phyloP scores from a whole-genome alignment of 1,284 basidiomycete genomes.

The Fomes fomentarius region DNA sequence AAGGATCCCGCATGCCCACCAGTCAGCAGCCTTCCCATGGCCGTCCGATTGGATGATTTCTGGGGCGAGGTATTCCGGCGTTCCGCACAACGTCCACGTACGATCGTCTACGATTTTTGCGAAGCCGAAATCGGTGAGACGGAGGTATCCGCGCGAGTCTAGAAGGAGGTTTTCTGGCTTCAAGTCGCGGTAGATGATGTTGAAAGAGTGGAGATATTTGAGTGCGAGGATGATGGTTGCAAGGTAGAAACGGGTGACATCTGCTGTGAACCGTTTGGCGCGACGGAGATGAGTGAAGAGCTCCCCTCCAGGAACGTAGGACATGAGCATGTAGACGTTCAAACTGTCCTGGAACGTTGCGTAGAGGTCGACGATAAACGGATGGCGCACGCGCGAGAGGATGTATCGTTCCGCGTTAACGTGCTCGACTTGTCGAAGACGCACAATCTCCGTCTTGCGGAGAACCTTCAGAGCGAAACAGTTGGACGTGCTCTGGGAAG shows the following conservation, averaged over 20 bases:
- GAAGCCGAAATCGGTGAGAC: constrained; percentile 98
- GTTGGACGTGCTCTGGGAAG: constrained; percentile 51
- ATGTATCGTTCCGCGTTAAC: constrained; percentile 98
- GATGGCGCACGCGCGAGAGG: constrained; percentile 83
- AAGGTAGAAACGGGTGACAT: constrained; percentile 98
- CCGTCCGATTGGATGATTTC: constrained; percentile 97
- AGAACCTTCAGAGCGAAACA: constrained; percentile 95
- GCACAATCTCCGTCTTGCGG: constrained; percentile 91
- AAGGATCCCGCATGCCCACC: constrained; percentile 98
- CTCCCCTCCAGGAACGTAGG: constrained; percentile 97
- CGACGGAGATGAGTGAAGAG: constrained; percentile 93
- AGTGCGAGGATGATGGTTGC: constrained; percentile 96
- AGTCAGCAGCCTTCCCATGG: constrained; percentile 98
- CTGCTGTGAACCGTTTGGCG: constrained; percentile 94
- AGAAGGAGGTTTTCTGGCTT: constrained; percentile 98
- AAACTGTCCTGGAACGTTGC: constrained; percentile 95
- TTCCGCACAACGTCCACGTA: constrained; percentile 99
- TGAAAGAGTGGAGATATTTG: constrained; percentile 96
- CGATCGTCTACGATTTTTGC: constrained; percentile 98
- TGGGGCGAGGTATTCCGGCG: constrained; percentile 95
- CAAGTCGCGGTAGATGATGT: constrained; percentile 98
- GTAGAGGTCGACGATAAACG: constrained; percentile 87
- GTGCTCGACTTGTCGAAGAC: constrained; percentile 97
- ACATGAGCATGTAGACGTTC: constrained; percentile 99
- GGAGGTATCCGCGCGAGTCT: constrained; percentile 94